Evolutionary conservation across 208 protist species (phyloP), one percentile per base, ranked within the genome.

Genomic region (Herpetomonas tarakana): DNA sequence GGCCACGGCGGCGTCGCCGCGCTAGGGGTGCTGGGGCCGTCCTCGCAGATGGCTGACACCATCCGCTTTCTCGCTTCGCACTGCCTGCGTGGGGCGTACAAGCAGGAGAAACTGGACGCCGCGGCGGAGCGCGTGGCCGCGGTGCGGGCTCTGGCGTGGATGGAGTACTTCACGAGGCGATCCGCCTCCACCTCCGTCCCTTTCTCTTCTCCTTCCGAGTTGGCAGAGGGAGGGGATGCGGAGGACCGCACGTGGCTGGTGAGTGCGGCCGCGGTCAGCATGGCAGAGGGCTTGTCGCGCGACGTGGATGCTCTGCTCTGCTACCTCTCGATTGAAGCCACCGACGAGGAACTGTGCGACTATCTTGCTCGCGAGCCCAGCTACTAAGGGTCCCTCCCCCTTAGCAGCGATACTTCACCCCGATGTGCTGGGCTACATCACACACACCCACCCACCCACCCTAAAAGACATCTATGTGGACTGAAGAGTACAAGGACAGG

Each of bases 81-180:
- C 49, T 29, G 26, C 7, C 35, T 44, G 29, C n/a, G 14, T 25
- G 22, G 16, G n/a, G 45, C 50, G 19, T n/a, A n/a, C n/a, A n/a
- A n/a, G n/a, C n/a, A n/a, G n/a, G n/a, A n/a, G n/a, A n/a, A n/a
- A n/a, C n/a, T n/a, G n/a, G 28, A 21, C 3, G n/a, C 27, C 25
- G 19, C 35, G 47, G 27, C 21, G 11, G 16, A 46, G 2, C 57
- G 49, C 31, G 35, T 21, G 19, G 44, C 46, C 12, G 52, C 86
- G 39, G 47, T 89, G 24, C 79, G 86, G 38, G 81, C 75, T 1
- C 68, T 89, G n/a, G 83, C 82, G 47, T 89, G 79, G 81, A 72
- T 77, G 51, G 82, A 89, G 71, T 70, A 88, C 12, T 70, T 68
- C 57, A 69, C 71, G 51, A 24, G 51, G 51, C 9, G 51, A n/a